phyloP scores from a whole-genome alignment of 2,329 filamentous ascomycete species.

The Rhynchosporium secalis region DNA sequence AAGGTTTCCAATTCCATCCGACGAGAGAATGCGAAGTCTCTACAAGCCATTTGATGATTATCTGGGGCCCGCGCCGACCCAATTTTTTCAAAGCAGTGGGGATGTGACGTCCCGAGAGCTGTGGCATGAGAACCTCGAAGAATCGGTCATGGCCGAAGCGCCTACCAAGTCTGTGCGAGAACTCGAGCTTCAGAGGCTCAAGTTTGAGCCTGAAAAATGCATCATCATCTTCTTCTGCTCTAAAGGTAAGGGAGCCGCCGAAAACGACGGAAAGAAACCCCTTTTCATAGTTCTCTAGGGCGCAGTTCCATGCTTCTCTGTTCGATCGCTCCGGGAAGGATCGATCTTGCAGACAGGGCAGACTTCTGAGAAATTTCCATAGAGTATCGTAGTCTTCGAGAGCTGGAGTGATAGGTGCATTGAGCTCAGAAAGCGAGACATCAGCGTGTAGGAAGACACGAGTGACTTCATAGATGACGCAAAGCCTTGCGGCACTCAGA shows the following conservation, averaged over 20 bases:
- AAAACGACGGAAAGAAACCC: conserved; percentile 48
- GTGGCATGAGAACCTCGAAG: conserved; percentile 55
- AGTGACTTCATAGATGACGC: conserved; percentile 37
- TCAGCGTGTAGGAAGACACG: conserved; percentile 35
- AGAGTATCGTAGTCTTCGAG: conserved; percentile 50
- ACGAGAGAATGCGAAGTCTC: conserved; percentile 32
- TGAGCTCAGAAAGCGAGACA: conserved; percentile 29
- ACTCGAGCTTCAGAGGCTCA: conserved; percentile 50
- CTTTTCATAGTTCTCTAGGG: conserved; percentile 25
- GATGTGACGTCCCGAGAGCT: conserved; percentile 39
- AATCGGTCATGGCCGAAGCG: conserved; percentile 61
- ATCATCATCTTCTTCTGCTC: conserved; percentile 41
- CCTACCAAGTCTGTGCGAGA: conserved; percentile 52
- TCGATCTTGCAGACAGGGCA: conserved; percentile 47
- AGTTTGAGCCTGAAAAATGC: conserved; percentile 50
- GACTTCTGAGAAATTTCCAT: conserved; percentile 44
- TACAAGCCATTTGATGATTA: conserved; percentile 46
- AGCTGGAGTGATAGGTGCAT: conserved; percentile 10
- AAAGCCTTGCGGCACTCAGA: conserved; percentile 25
- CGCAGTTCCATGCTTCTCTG: conserved; percentile 46
- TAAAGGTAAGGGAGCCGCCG: conserved; percentile 45
- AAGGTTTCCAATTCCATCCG: conserved; percentile 37
- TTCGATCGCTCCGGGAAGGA: conserved; percentile 50
- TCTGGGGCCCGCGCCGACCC: conserved; percentile 38
- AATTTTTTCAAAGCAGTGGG: conserved; percentile 39